Conservation (phyloP, 1,284 basidiomycete species). For the Ustilago hordei region DNA sequence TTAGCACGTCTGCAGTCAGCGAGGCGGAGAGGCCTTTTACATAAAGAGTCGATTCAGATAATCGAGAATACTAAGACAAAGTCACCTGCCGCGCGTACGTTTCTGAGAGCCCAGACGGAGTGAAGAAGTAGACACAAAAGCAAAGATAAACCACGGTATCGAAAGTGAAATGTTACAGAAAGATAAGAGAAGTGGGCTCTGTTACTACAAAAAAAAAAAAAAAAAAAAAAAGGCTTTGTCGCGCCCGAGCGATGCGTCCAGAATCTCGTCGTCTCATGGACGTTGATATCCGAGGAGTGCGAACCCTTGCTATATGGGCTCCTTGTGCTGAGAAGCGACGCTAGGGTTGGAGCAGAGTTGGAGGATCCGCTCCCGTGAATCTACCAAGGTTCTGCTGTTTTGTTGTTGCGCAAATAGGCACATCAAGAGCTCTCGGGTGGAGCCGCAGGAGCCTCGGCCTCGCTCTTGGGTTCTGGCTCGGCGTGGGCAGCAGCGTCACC, state of each 20-base stretch:
- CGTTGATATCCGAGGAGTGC: neutral
- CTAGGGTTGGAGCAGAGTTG: neutral
- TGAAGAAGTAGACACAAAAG: neutral
- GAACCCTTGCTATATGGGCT: neutral
- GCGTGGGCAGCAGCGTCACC: constrained; percentile 17
- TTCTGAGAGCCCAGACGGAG: neutral
- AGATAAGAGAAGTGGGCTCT: neutral
- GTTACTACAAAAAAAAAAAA: neutral
- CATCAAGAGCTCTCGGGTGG: constrained; percentile 14
- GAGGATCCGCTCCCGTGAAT: neutral
- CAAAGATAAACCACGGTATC: constrained; percentile 5
- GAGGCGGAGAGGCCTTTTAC: neutral
- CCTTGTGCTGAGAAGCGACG: neutral
- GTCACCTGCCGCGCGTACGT: neutral
- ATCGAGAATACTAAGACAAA: constrained; percentile 27
- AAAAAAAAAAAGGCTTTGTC: neutral
- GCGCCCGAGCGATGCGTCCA: neutral
- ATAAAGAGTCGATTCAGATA: neutral
- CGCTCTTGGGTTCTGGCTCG: constrained; percentile 22
- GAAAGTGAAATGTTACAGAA: constrained; percentile 14
- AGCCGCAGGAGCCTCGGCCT: constrained; percentile 19
- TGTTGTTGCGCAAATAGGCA: neutral
- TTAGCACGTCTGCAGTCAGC: neutral
- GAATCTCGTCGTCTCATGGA: neutral
- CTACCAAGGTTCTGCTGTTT: neutral